Base-by-base conservation (phyloP, 495 filamentous ascomycete species). In the Hyaloscypha finlandica region DNA sequence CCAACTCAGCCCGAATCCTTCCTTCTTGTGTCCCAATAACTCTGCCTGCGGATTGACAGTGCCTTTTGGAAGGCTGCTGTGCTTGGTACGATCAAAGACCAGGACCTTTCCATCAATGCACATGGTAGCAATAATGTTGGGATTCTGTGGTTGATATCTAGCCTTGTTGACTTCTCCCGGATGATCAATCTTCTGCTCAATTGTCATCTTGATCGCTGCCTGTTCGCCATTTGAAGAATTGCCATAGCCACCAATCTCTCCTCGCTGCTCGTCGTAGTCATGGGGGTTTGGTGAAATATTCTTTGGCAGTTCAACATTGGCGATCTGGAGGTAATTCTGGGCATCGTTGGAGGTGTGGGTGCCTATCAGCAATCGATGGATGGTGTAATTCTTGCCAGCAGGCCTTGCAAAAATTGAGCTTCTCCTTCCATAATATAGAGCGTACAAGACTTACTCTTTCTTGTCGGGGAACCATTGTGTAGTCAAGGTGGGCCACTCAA, bases 401-500 rank as follows among this genome's bases (percentile, higher is more conserved):
- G 90, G 82, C 68, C 89, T 91, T 14, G 30, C 11, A 52, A 12
- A 31, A 22, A 6, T 54, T 66, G 42, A 58, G 48, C 42, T 48
- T 48, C 11, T 37, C 8, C 16, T 11, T 12, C 42, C 66, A 25
- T 74, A 75, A 68, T 70, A 12, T 6, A 54, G 61, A 19, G 42
- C 14, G 6, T 8, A 39, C 19, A 3, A 57, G 52, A 70, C 83
- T 70, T 81, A 92, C 89, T 89, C 86, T 83, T 96, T 92, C 73
- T 93, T 92, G 75, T 99, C 96, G 32, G 96, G 96, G 65, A 99
- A 88, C 96, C 96, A 99, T 83, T 99, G 94, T 9, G 92, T 93
- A 16, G 95, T 97, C 60, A 99, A 83, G 9, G 96, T 98, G 22
- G 96, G 96, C 96, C 96, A 99, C 79, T 97, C 94, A 54, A 99